phyloP scores from a whole-genome alignment of 208 protist species.

The Trypanosoma grayi region DNA sequence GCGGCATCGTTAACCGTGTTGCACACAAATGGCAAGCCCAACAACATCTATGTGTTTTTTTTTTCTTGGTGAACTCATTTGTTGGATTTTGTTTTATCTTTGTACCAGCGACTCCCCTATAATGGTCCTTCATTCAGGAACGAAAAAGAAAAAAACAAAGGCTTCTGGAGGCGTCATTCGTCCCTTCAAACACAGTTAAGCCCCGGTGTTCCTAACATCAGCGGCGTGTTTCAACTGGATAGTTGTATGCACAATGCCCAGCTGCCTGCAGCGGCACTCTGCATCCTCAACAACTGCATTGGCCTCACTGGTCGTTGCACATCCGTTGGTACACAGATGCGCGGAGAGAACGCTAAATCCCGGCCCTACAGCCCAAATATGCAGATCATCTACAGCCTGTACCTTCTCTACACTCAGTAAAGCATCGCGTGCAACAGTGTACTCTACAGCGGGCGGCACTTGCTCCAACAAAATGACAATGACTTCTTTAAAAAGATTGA shows the following conservation, averaged over 20 bases:
- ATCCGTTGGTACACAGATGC: conserved; percentile 25
- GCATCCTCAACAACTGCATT: conserved; percentile 27
- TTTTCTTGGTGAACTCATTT: no score
- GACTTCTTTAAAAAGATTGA: conserved; percentile 28
- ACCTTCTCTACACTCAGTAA: conserved; percentile 30
- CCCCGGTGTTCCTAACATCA: background rate
- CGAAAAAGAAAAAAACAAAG: background rate
- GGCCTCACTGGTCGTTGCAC: background rate
- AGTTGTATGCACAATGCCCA: conserved; percentile 45
- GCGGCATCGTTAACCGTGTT: no score
- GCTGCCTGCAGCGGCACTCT: conserved; percentile 8
- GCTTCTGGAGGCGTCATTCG: background rate
- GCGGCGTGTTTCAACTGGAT: conserved; percentile 33
- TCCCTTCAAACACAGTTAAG: no score
- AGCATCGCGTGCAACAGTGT: conserved; percentile 3
- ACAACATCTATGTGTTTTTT: no score
- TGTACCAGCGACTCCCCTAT: no score
- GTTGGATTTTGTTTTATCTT: no score
- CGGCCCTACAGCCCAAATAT: conserved; percentile 45
- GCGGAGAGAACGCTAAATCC: conserved; percentile 31
- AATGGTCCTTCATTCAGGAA: no score
- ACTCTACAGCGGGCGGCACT: conserved; percentile 29
- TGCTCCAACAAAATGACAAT: conserved; percentile 38
- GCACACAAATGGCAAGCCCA: no score
- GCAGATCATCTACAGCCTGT: conserved; percentile 38